Conservation (phyloP, 768 basidiomycete genomes). For the Kwoniella sp. region DNA sequence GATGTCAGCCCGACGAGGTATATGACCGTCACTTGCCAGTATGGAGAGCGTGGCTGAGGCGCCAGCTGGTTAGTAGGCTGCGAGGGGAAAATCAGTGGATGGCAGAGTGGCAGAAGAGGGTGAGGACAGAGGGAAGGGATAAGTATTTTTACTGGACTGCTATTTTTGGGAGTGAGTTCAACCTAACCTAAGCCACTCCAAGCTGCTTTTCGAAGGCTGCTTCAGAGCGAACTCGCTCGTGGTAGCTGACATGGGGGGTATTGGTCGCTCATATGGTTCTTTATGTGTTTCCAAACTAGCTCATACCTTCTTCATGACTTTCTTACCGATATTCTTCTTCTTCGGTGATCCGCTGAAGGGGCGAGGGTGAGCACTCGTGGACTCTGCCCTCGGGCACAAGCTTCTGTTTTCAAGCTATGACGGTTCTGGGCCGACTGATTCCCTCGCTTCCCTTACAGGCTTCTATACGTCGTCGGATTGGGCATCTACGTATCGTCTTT, state of each 20-base stretch:
- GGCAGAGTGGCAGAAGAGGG: constrained; percentile 46
- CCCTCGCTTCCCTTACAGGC: constrained; percentile 57
- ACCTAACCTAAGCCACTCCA: too few relatives aligned
- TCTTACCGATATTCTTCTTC: constrained; percentile 83
- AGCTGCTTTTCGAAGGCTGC: too few relatives aligned
- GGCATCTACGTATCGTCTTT: constrained; percentile 88
- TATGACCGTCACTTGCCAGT: constrained; percentile 43
- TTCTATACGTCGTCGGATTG: constrained; percentile 69
- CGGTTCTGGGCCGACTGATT: neutral
- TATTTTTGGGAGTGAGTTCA: constrained; percentile 54
- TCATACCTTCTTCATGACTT: constrained; percentile 78
- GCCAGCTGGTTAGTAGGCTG: constrained; percentile 39
- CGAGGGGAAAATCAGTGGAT: constrained; percentile 47
- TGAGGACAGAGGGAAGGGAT: constrained; percentile 46
- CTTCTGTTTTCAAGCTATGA: too few relatives aligned
- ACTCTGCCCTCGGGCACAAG: too few relatives aligned
- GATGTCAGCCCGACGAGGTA: constrained; percentile 53
- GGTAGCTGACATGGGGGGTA: neutral
- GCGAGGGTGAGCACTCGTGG: constrained; percentile 69
- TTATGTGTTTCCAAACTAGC: too few relatives aligned
- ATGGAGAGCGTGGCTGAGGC: constrained; percentile 44
- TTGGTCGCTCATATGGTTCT: too few relatives aligned
- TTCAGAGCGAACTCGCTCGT: too few relatives aligned
- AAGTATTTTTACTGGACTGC: constrained; percentile 56
- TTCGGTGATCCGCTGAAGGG: constrained; percentile 76